phyloP scores from a whole-genome alignment of 768 basidiomycete species.

The Lanmaoa pseudosensibilis region DNA sequence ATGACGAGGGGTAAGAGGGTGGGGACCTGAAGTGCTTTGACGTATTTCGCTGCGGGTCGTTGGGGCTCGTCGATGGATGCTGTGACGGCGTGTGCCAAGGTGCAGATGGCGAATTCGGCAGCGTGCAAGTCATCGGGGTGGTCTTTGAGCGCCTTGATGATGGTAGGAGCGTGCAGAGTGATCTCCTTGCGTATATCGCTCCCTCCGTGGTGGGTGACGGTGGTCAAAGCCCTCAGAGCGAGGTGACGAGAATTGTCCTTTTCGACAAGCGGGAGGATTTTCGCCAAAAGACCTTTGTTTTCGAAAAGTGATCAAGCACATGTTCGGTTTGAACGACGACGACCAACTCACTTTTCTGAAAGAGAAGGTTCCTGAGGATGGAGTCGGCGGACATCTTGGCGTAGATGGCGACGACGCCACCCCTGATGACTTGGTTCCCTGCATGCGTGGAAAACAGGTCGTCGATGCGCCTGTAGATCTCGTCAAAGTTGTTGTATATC shows the following conservation, averaged over 20 bases:
- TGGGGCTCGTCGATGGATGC: conserved; percentile 45
- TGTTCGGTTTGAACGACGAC: neutral
- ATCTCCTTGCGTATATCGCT: conserved; percentile 48
- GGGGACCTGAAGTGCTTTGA: conserved; percentile 44
- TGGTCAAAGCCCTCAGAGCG: conserved; percentile 55
- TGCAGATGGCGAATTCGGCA: conserved; percentile 51
- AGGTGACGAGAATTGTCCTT: conserved; percentile 48
- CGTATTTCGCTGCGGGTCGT: conserved; percentile 36
- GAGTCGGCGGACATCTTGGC: conserved; percentile 64
- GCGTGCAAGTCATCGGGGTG: conserved; percentile 50
- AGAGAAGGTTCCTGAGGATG: conserved; percentile 57
- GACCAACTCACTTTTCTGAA: conserved; percentile 47
- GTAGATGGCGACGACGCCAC: conserved; percentile 61
- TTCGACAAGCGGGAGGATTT: conserved; percentile 55
- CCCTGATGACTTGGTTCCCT: conserved; percentile 48
- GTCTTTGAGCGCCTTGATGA: conserved; percentile 49
- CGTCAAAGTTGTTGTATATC: conserved; percentile 57
- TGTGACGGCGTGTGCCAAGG: conserved; percentile 51
- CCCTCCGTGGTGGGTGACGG: conserved; percentile 64
- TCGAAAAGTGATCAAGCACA: neutral
- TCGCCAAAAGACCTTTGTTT: conserved; percentile 52
- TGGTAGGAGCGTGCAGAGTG: conserved; percentile 40
- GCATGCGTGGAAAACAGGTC: conserved; percentile 44
- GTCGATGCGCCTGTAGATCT: conserved; percentile 50
- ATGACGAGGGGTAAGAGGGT: conserved; percentile 45